These are phyloP conservation scores for Trichoderma sp. DNA, from an alignment of 2,329 filamentous ascomycete genomes.

Conservation along the genomic window DNA sequence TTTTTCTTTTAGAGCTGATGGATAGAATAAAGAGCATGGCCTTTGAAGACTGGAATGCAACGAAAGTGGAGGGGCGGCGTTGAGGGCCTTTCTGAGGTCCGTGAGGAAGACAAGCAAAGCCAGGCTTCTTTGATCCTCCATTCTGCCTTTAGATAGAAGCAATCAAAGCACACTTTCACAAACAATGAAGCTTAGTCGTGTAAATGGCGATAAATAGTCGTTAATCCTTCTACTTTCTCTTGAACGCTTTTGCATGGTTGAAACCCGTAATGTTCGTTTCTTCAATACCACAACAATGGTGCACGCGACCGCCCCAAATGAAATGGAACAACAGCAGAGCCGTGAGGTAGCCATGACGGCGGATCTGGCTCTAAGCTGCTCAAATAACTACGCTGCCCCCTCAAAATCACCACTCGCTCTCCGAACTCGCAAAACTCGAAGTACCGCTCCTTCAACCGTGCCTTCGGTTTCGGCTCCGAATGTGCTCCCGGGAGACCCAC, in stretches of 20 bases:
- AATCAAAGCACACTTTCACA: constrained; percentile 11
- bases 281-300: neutral
- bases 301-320: neutral
- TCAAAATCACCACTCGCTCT: neutral
- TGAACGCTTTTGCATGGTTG: neutral
- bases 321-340: neutral
- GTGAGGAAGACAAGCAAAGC: neutral
- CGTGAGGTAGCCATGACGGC: neutral
- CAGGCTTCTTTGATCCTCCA: constrained; percentile 11
- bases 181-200: neutral
- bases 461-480: neutral
- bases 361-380: neutral
- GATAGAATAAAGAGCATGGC: neutral
- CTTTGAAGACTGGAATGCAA: constrained; percentile 14
- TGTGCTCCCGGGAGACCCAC: neutral
- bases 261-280: neutral
- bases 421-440: neutral
- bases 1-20: neutral
- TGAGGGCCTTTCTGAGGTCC: neutral
- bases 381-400: neutral
- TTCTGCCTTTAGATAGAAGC: constrained; percentile 2
- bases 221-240: neutral
- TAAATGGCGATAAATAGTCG: neutral
- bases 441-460: neutral
- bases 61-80: neutral